Base-by-base conservation (phyloP, 768 basidiomycete genomes). In the Kwoniella sp. region DNA sequence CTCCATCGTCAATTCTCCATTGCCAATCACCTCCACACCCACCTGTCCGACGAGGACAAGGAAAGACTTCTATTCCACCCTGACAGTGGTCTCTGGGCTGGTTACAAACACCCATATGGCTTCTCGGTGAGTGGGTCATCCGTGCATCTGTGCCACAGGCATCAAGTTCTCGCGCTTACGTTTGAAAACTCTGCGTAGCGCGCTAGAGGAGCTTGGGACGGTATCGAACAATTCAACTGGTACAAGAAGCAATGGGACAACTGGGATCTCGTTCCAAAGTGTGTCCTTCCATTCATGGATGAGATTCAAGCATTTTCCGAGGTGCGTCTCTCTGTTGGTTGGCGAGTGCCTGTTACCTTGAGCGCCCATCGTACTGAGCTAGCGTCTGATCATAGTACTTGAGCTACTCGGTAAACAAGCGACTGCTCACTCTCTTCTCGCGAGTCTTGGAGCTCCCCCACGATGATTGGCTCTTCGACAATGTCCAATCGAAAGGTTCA, bases 381-480 rank as follows among this genome's bases (percentile, higher is more conserved):
- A n/a, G n/a, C 13, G 33, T 33, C 33, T 33, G n/a, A 5, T 33
- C 33, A 13, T 13, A 33, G 33, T 59, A 62, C 55, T 57, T 72
- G 15, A 63, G 65, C 36, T 47, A 53, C 54, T 67, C 65, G 19
- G 68, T 72, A 55, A 73, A 74, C 58, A 63, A 65, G n/a, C 61
- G 70, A 7, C 60, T 76, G 7, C 56, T 73, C n/a, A 67, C 51
- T 2, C 57, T 76, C 25, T 55, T 76, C 19, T 74, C 72, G 3
- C 56, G 55, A 13, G 74, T 74, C 15, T 66, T 76, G 60, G 74
- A 76, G 37, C 65, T 76, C 13, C 63, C 62, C 17, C 13, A 33
- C 13, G 68, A 65, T 17, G 74, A 76, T 27, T 69, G 68, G 25
- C 68, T 76, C 9, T 73, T 67, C 63, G 65, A 73, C 10, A 64